A percentile compares a stretch with the other conserved stretches of the same genome.
Evolutionary conservation across 768 basidiomycete genomes (phyloP).

Genomic region (Phylloporus arenicola): DNA sequence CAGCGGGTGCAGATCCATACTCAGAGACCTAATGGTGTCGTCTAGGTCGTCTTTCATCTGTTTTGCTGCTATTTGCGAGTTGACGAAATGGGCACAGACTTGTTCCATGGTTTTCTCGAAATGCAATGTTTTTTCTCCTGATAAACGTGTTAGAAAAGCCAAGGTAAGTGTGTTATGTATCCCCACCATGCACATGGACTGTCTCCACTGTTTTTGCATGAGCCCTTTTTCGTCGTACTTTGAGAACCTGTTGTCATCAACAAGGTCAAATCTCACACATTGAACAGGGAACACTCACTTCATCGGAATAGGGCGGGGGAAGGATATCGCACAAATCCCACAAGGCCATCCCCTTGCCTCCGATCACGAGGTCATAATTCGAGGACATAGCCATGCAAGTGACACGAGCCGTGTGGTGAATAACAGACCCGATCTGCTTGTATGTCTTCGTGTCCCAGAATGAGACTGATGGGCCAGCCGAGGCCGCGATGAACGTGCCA

Average conservation of each 20-base stretch:
- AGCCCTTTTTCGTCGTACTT: background rate
- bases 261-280: background rate
- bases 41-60: background rate
- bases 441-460: conserved; percentile 5
- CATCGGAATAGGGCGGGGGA: background rate
- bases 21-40: background rate
- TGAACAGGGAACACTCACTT: background rate
- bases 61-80: background rate
- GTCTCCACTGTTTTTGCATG: background rate
- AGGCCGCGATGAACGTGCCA: background rate
- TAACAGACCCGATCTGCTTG: background rate
- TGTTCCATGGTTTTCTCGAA: background rate
- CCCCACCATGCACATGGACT: background rate
- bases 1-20: background rate
- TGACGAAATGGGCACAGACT: background rate
- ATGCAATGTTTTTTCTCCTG: background rate
- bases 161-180: background rate
- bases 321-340: background rate
- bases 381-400: background rate
- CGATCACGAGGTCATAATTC: background rate
- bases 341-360: background rate
- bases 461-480: background rate
- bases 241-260: background rate
- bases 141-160: background rate
- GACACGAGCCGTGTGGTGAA: background rate